These are phyloP conservation scores for Penicillium lagena DNA, from an alignment of 495 filamentous ascomycete genomes.

Conservation along the genomic window DNA sequence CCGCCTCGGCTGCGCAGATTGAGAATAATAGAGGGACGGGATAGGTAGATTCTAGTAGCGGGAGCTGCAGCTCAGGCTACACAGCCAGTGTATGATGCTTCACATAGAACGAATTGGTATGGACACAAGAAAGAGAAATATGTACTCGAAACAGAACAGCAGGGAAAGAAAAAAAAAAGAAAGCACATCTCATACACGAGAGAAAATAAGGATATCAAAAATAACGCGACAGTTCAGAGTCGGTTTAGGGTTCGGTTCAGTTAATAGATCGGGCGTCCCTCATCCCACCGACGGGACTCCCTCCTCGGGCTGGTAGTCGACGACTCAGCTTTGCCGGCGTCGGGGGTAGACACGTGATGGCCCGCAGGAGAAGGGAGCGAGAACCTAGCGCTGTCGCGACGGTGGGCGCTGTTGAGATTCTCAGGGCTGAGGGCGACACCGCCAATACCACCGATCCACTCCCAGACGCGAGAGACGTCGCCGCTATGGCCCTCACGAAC, in stretches of 20 bases:
- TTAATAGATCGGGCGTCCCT: constrained; percentile 55
- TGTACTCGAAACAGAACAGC: constrained; percentile 6
- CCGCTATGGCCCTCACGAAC: constrained; percentile 77
- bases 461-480: constrained; percentile 86
- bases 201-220: constrained; percentile 14
- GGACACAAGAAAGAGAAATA: constrained; percentile 7
- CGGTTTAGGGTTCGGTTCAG: no score
- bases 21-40: not conserved
- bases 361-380: constrained; percentile 19
- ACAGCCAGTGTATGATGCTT: no score
- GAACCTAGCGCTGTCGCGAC: constrained; percentile 40
- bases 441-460: constrained; percentile 78
- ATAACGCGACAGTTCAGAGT: not conserved
- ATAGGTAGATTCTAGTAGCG: no score
- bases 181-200: constrained; percentile 8
- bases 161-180: not conserved
- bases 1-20: not conserved
- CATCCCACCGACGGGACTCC: constrained; percentile 51
- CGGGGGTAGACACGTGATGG: constrained; percentile 29
- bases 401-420: constrained; percentile 21
- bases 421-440: constrained; percentile 35
- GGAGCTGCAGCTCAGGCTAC: no score
- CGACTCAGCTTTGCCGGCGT: constrained; percentile 7
- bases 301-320: constrained; percentile 20
- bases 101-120: not conserved